These are phyloP conservation scores for Centella asiatica DNA, from an alignment of 129 eudicot species.

Conservation along the genomic window DNA sequence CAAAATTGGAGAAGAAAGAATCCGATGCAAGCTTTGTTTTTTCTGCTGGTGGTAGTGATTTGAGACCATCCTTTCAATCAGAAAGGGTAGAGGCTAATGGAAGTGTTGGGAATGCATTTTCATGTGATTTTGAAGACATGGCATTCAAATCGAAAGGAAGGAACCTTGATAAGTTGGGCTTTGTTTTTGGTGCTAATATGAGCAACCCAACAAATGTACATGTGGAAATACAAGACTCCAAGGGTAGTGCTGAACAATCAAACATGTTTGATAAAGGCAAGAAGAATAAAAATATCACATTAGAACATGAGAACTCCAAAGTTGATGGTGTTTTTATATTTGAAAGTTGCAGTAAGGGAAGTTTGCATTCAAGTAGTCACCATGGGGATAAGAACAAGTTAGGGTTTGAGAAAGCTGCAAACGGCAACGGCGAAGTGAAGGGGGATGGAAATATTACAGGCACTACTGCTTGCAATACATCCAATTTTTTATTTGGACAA, in stretches of 20 bases:
- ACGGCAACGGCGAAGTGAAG: conserved; percentile 15
- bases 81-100: neutral
- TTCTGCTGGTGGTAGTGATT: neutral
- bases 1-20: conserved; percentile 11
- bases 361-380: conserved; percentile 11
- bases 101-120: neutral
- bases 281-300: conserved; percentile 6
- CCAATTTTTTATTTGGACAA: conserved; percentile 19
- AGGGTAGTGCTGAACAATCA: neutral
- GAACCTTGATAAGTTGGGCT: neutral
- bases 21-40: neutral
- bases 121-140: neutral
- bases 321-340: conserved; percentile 14
- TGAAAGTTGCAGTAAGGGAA: conserved; percentile 21
- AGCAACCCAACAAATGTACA: conserved; percentile 5
- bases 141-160: neutral
- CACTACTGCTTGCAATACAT: conserved; percentile 12
- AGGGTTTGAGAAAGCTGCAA: conserved; percentile 21
- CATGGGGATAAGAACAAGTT: conserved; percentile 8
- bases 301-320: conserved; percentile 16
- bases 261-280: conserved; percentile 8
- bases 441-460: conserved; percentile 12
- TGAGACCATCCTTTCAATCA: neutral
- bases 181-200: conserved; percentile 8
- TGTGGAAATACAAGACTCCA: neutral